Evolutionary conservation across 2,329 filamentous ascomycete genomes (phyloP), one percentile per base, ranked within the genome.

Genomic region (Rhynchosporium graminicola): DNA sequence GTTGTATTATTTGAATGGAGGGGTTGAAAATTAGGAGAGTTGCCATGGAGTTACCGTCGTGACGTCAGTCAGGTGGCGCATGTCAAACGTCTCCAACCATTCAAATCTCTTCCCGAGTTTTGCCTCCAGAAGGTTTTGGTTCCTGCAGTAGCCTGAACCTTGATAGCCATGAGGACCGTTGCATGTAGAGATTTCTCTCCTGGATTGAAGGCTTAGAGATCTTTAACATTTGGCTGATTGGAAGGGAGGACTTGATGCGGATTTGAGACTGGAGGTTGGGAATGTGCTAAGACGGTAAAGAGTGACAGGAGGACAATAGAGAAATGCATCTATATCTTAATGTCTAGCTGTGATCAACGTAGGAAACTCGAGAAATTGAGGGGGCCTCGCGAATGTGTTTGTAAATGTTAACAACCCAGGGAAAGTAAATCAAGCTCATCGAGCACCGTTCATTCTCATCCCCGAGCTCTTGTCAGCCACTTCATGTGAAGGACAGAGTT

Each of bases 261-360:
- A 58, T 67, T 57, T 10, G 65, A 66, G 26, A 69, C 63, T 4
- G 59, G 54, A n/a, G 67, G 67, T 42, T 67, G 67, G 3, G 60
- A 59, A 31, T 57, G 13, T 3, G 57, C 61, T 36, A 46, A 46
- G 10, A 42, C 47, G 51, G 56, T 26, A 28, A 61, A 47, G 20
- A 59, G 29, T 28, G 48, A 51, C 6, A 50, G 10, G 29, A 59
- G 6, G 3, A 63, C n/a, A 26, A 45, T 47, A 20, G 59, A 46
- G 13, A 55, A 45, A n/a, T 61, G 61, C 61, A 65, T 63, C 4
- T 20, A 62, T 3, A 46, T 7, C 12, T 5, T 6, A 51, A 15
- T 15, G 29, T 42, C 13, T 20, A 26, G 12, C 6, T 31, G 20
- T 9, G 29, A 46, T 46, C 6, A 6, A 6, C 33, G 33, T 36